These are phyloP conservation scores for Picochlorum costavermella DNA, from an alignment of 139 green algal genomes.

Conservation along the genomic window DNA sequence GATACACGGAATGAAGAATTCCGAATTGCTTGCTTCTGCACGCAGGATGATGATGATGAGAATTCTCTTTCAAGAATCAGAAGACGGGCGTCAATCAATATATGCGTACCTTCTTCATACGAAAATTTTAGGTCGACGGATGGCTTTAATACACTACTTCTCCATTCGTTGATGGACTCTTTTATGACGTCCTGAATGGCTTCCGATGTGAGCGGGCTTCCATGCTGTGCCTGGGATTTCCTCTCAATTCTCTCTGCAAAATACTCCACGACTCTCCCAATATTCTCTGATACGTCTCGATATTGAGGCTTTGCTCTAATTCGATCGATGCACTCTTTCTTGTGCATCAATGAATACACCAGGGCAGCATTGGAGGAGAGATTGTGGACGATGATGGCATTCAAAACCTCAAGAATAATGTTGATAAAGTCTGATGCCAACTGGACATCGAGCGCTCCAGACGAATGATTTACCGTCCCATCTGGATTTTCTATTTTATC, in stretches of 20 bases:
- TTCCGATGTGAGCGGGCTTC: constrained; percentile 10
- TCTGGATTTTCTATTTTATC: no score
- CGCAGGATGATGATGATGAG: neutral
- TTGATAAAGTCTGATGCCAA: constrained; percentile 75
- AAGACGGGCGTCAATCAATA: no score
- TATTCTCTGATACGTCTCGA: constrained; percentile 62
- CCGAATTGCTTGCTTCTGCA: constrained; percentile 11
- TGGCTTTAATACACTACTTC: constrained; percentile 32
- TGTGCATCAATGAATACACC: constrained; percentile 85
- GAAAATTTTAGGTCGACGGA: constrained; percentile 58
- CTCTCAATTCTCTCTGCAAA: constrained; percentile 58
- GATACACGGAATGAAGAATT: constrained; percentile 69
- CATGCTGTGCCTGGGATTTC: neutral
- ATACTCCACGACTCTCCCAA: constrained; percentile 32
- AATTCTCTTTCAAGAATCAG: no score
- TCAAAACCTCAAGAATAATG: constrained; percentile 81
- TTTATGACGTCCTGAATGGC: constrained; percentile 38
- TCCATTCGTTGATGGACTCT: constrained; percentile 33
- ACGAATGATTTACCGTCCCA: no score
- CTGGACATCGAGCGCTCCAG: constrained; percentile 37
- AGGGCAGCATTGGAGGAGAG: constrained; percentile 46
- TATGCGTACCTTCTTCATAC: constrained; percentile 51
- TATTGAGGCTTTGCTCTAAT: constrained; percentile 47
- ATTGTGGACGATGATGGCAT: constrained; percentile 55
- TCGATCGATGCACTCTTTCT: constrained; percentile 26